A percentile compares a stretch with the other conserved stretches of the same genome.
Evolutionary conservation across 306 rosid species (phyloP).

Genomic region (Quercus gilva): DNA sequence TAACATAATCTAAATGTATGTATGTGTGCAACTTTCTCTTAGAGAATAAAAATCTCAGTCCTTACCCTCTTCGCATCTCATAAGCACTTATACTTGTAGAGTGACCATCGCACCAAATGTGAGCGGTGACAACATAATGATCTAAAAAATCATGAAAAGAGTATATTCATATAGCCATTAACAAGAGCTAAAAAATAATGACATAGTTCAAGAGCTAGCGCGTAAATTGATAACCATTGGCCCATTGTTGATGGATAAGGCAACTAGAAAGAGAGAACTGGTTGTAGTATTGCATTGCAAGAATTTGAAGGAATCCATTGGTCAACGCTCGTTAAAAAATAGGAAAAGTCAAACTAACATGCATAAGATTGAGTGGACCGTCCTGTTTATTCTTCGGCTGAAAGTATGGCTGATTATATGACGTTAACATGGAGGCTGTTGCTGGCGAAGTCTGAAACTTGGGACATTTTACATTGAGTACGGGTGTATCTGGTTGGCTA

Average conservation of each 20-base stretch:
- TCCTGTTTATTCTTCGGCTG: background rate
- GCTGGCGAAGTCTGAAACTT: constrained; percentile 20
- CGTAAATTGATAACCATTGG: background rate
- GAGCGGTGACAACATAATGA: accelerated
- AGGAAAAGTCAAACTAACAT: background rate
- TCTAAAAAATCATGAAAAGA: too few relatives aligned
- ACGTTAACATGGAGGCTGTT: constrained; percentile 13
- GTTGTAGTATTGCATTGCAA: background rate
- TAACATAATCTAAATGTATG: too few relatives aligned
- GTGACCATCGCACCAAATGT: accelerated
- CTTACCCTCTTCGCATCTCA: accelerated
- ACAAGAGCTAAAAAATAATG: too few relatives aligned
- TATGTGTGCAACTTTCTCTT: accelerated
- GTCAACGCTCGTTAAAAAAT: background rate
- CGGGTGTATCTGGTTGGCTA: background rate
- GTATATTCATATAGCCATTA: too few relatives aligned
- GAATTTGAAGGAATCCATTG: background rate
- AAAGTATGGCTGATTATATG: constrained; percentile 5
- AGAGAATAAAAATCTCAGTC: accelerated
- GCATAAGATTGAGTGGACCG: background rate
- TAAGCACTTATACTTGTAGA: accelerated
- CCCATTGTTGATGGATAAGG: background rate
- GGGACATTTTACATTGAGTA: background rate
- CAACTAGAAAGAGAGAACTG: too few relatives aligned
- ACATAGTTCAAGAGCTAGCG: background rate